phyloP scores from a whole-genome alignment of 345 rosid species.

The Garcia nutans region DNA sequence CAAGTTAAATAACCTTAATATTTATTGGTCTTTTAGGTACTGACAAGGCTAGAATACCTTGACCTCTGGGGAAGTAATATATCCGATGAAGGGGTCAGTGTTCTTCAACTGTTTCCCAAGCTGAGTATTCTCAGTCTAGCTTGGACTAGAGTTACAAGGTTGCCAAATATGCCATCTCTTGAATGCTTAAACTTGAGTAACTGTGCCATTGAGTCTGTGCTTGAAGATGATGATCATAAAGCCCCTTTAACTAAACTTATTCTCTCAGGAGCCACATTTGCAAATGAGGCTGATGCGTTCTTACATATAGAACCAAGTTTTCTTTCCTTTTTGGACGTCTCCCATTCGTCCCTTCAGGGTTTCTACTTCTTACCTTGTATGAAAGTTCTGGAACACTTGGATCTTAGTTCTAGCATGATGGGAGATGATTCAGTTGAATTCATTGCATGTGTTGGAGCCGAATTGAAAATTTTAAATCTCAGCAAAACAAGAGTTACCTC shows the following conservation, averaged over 20 bases:
- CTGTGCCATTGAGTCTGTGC: slow-evolving; percentile 55
- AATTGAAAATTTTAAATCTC: slow-evolving; percentile 61
- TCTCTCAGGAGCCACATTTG: slow-evolving; percentile 62
- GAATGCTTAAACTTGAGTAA: slow-evolving; percentile 80
- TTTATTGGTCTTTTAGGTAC: slow-evolving; percentile 41
- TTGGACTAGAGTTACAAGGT: slow-evolving; percentile 62
- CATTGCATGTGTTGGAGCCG: slow-evolving; percentile 55
- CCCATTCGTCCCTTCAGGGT: slow-evolving; percentile 52
- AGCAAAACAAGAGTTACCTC: slow-evolving; percentile 69
- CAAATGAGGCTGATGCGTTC: slow-evolving; percentile 56
- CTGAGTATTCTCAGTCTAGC: slow-evolving; percentile 74
- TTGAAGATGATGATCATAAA: slow-evolving; percentile 36
- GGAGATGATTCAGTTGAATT: slow-evolving; percentile 66
- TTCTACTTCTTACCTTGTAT: slow-evolving; percentile 57
- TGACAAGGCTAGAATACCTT: slow-evolving; percentile 73
- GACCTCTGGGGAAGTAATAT: slow-evolving; percentile 90
- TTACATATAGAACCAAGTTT: slow-evolving; percentile 40
- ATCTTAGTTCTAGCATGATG: slow-evolving; percentile 58
- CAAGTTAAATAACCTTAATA: not conserved
- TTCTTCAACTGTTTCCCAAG: slow-evolving; percentile 52
- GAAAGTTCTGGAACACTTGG: slow-evolving; percentile 65
- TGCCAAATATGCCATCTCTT: slow-evolving; percentile 62
- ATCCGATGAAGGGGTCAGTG: slow-evolving; percentile 55
- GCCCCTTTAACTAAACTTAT: slow-evolving; percentile 57
- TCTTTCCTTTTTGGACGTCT: slow-evolving; percentile 58